Evolutionary conservation across 108 stramenopile species (phyloP).

Genomic region (Cyclotella kingstonii): DNA sequence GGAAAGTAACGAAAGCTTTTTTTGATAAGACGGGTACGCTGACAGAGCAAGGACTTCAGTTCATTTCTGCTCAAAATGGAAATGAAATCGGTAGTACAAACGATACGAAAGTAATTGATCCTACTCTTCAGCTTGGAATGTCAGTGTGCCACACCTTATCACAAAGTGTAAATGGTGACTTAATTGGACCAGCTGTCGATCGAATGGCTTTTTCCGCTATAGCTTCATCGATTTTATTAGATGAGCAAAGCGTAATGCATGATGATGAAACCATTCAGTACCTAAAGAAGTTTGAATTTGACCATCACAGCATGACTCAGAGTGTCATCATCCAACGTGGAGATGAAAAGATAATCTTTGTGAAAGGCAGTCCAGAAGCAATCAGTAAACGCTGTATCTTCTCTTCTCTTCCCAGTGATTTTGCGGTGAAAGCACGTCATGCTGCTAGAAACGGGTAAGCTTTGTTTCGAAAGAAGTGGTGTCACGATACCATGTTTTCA

Average conservation of each 20-base stretch:
- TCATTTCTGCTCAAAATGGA: constrained; percentile 34
- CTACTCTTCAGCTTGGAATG: constrained; percentile 42
- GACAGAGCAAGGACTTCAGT: constrained; percentile 66
- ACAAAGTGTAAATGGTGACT: constrained; percentile 21
- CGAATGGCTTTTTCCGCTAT: constrained; percentile 46
- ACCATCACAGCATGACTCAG: constrained; percentile 63
- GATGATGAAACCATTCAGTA: constrained; percentile 36
- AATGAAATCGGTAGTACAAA: constrained; percentile 12
- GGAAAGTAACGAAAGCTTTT: constrained; percentile 68
- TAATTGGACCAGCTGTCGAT: constrained; percentile 66
- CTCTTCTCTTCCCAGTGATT: constrained; percentile 45
- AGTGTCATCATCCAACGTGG: constrained; percentile 54
- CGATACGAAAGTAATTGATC: constrained; percentile 7
- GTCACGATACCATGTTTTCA: no score
- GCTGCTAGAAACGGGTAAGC: constrained; percentile 41
- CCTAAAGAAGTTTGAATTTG: constrained; percentile 62
- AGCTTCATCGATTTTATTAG: constrained; percentile 8
- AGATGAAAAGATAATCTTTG: constrained; percentile 17
- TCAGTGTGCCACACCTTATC: constrained; percentile 58
- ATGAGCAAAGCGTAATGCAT: constrained; percentile 23
- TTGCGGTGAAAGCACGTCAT: constrained; percentile 33
- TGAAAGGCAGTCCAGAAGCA: constrained; percentile 52
- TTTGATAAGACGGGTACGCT: constrained; percentile 88
- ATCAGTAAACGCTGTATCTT: constrained; percentile 45
- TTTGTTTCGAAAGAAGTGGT: not conserved